Evolutionary conservation across 2,329 filamentous ascomycete genomes (phyloP).

Genomic region (Colletotrichum siamense): DNA sequence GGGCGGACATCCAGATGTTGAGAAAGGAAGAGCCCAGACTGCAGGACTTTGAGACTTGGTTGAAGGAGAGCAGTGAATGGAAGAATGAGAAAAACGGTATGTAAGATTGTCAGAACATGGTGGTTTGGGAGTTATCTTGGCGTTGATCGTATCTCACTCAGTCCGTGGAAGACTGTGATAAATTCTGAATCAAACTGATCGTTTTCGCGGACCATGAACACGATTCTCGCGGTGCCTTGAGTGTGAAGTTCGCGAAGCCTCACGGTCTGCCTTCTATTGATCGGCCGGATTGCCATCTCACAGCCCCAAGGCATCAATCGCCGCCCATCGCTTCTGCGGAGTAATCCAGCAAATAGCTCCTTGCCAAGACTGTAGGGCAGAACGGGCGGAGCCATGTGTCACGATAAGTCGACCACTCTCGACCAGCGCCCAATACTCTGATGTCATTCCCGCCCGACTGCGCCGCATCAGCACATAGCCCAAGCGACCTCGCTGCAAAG

Average conservation of each 20-base stretch:
- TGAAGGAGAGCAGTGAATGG: constrained; percentile 28
- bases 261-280: not conserved
- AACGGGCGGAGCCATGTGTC: not conserved
- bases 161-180: not conserved
- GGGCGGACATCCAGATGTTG: constrained; percentile 16
- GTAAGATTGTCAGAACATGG: not conserved
- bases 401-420: not conserved
- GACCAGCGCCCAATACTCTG: not conserved
- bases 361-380: not conserved
- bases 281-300: not conserved
- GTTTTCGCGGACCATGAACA: not conserved
- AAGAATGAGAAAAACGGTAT: constrained; percentile 8
- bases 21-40: constrained; percentile 17
- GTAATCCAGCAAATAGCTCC: not conserved
- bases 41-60: constrained; percentile 27
- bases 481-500: not conserved
- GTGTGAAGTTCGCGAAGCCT: not conserved
- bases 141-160: not conserved
- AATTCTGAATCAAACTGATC: not conserved
- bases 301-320: not conserved
- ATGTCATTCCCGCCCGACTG: not conserved
- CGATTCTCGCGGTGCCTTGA: not conserved
- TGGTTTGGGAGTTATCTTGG: not conserved
- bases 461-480: not conserved
- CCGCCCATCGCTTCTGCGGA: not conserved